phyloP scores from a whole-genome alignment of 2,329 filamentous ascomycete species.

The Ilyonectria mors-panacis region DNA sequence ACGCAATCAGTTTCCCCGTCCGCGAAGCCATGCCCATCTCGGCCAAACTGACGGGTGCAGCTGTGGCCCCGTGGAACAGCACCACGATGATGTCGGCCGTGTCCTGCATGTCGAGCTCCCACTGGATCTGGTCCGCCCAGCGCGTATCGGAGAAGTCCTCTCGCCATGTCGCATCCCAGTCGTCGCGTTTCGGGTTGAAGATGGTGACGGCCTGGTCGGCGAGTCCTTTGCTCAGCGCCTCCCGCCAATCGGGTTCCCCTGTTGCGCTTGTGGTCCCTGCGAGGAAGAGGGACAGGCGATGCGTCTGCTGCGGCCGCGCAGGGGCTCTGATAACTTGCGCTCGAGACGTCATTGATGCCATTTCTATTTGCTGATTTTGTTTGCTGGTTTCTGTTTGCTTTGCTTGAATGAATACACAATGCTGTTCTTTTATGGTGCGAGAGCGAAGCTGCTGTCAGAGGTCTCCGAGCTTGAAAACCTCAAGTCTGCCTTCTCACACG shows the following conservation, averaged over 20 bases:
- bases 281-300: slow-evolving; percentile 64
- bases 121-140: slow-evolving; percentile 70
- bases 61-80: slow-evolving; percentile 67
- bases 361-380: not conserved
- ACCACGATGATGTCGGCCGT: slow-evolving; percentile 68
- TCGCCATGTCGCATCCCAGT: slow-evolving; percentile 70
- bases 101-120: slow-evolving; percentile 73
- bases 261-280: slow-evolving; percentile 68
- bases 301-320: not conserved
- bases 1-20: slow-evolving; percentile 64
- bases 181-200: slow-evolving; percentile 68
- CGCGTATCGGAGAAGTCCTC: slow-evolving; percentile 63
- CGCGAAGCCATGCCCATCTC: slow-evolving; percentile 71
- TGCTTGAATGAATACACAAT: not conserved
- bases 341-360: not conserved
- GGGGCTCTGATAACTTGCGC: slow-evolving; percentile 25
- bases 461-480: not conserved
- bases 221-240: slow-evolving; percentile 58
- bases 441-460: not conserved
- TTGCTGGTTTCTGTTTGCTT: not conserved
- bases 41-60: slow-evolving; percentile 71
- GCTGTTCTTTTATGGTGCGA: not conserved
- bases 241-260: slow-evolving; percentile 66
- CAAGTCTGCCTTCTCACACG: not conserved
- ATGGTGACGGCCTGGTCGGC: slow-evolving; percentile 65